These are phyloP conservation scores for Protomyces arabidopsidicola DNA, from an alignment of 1,139 yeast species.

Conservation along the genomic window DNA sequence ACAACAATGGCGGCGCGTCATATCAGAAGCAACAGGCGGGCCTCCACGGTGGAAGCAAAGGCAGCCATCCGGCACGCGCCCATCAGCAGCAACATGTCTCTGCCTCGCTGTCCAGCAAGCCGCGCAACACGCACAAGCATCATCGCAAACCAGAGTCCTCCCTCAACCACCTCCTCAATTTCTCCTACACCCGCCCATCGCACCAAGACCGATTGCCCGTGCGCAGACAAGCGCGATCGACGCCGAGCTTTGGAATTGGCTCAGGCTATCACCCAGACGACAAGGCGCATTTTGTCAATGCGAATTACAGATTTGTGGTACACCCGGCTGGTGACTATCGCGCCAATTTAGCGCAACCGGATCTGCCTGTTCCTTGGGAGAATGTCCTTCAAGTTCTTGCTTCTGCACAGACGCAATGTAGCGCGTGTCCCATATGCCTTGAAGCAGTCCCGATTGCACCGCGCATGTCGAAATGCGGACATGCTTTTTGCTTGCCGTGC, in stretches of 20 bases:
- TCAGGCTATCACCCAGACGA: constrained; percentile 46
- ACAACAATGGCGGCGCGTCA: neutral
- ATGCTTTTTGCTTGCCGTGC: constrained; percentile 80
- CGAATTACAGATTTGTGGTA: constrained; percentile 77
- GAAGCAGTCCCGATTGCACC: constrained; percentile 85
- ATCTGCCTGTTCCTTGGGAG: constrained; percentile 59
- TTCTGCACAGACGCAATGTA: constrained; percentile 52
- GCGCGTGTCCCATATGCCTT: constrained; percentile 86
- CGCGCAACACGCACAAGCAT: constrained; percentile 20
- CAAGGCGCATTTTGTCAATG: constrained; percentile 75
- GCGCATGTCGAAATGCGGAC: constrained; percentile 93
- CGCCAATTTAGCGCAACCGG: constrained; percentile 65
- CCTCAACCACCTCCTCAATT: constrained; percentile 39
- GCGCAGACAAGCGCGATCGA: constrained; percentile 27
- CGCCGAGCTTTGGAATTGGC: constrained; percentile 29
- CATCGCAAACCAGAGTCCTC: constrained; percentile 31
- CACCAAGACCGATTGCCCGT: constrained; percentile 24
- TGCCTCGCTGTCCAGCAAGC: neutral
- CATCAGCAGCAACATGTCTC: neutral
- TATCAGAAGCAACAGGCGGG: neutral
- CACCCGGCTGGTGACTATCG: constrained; percentile 55
- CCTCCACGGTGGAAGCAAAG: neutral
- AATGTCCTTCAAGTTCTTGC: constrained; percentile 67
- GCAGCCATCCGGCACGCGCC: neutral
- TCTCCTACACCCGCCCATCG: constrained; percentile 32